Evolutionary conservation across 1,139 yeast species (phyloP).

Genomic region (Yamadazyma membranifaciens): DNA sequence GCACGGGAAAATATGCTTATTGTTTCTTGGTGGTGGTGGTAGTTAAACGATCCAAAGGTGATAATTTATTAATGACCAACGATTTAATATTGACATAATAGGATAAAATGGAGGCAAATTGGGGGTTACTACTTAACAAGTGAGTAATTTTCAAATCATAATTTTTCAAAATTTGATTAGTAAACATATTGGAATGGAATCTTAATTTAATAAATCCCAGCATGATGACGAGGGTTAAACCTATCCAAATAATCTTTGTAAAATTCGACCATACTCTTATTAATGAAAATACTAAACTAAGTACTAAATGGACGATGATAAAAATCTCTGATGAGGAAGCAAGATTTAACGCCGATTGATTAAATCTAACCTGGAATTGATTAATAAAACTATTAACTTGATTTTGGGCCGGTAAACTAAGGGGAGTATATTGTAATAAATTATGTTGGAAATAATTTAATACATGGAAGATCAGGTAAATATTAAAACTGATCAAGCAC

Average conservation of each 20-base stretch:
- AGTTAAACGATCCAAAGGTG: slow-evolving; percentile 10
- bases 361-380: slow-evolving; percentile 36
- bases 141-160: slow-evolving; percentile 36
- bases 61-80: slow-evolving; percentile 4
- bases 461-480: slow-evolving; percentile 59
- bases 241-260: slow-evolving; percentile 18
- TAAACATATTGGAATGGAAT: slow-evolving; percentile 40
- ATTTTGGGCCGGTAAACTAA: slow-evolving; percentile 21
- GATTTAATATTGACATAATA: slow-evolving; percentile 9
- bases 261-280: slow-evolving; percentile 9
- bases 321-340: slow-evolving; percentile 49
- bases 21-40: slow-evolving; percentile 6
- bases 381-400: slow-evolving; percentile 24
- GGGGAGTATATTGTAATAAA: slow-evolving; percentile 22
- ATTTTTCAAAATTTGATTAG: slow-evolving; percentile 36
- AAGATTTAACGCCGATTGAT: slow-evolving; percentile 45
- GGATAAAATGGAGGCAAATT: slow-evolving; percentile 18
- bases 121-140: slow-evolving; percentile 24
- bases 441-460: slow-evolving; percentile 47
- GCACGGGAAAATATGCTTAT: not conserved
- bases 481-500: slow-evolving; percentile 50
- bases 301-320: slow-evolving; percentile 22
- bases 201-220: slow-evolving; percentile 47
- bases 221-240: slow-evolving; percentile 21
- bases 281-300: slow-evolving; percentile 16